Evolutionary conservation across 345 rosid genomes (phyloP).

Genomic region (Durio zibethinus): DNA sequence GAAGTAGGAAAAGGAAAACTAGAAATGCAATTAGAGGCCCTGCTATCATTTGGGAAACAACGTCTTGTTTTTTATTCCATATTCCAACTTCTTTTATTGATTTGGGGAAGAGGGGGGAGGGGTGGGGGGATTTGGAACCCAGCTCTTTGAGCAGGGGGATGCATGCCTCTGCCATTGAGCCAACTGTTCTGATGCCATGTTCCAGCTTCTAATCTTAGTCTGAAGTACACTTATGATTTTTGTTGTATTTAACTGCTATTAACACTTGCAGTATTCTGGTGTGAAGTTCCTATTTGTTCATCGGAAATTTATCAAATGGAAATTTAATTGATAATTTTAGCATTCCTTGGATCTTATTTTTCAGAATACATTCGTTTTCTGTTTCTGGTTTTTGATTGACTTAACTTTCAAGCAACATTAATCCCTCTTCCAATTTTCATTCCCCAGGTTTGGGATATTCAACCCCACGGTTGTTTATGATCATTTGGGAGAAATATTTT

Average conservation of each 20-base stretch:
- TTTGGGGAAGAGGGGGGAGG: too few relatives aligned
- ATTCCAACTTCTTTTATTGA: neutral
- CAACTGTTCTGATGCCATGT: neutral
- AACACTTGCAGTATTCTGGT: neutral
- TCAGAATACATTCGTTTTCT: neutral
- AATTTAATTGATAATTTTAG: neutral
- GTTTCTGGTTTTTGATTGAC: neutral
- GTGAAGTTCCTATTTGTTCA: neutral
- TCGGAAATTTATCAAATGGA: too few relatives aligned
- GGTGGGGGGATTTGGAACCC: neutral
- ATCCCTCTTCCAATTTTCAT: conserved; percentile 4
- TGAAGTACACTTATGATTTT: neutral
- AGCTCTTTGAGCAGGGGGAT: neutral
- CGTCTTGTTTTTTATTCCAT: neutral
- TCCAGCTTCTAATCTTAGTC: neutral
- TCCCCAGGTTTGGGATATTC: conserved; percentile 88
- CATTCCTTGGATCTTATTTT: neutral
- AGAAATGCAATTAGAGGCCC: neutral
- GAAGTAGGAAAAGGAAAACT: neutral
- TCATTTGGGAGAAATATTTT: conserved; percentile 94
- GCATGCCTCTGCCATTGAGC: neutral
- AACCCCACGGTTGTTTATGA: conserved; percentile 85
- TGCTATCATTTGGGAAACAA: neutral
- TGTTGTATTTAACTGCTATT: neutral
- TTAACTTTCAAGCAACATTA: neutral